Percentiles rank a stretch among this genome's conserved stretches.
Evolutionary conservation across 2,329 filamentous ascomycete genomes (phyloP).

Genomic region (Xylariaceae sp.): DNA sequence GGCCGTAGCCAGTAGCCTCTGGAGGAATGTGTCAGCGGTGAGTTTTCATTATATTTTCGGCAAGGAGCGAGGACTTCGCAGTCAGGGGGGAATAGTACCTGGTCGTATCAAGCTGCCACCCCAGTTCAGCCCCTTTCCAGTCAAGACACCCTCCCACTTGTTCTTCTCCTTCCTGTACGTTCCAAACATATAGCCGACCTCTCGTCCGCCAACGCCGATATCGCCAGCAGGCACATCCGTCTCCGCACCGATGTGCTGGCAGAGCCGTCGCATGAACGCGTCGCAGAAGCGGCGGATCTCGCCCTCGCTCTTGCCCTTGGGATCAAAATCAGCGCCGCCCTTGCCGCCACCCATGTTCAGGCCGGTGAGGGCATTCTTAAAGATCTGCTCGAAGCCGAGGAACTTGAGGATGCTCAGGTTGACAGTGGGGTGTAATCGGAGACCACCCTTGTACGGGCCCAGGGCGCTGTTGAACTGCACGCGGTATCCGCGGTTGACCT

Average conservation of each 20-base stretch:
- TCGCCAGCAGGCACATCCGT: slow-evolving; percentile 96
- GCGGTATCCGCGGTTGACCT: slow-evolving; percentile 92
- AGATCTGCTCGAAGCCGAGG: slow-evolving; percentile 98
- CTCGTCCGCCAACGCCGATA: slow-evolving; percentile 87
- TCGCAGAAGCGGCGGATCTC: slow-evolving; percentile 98
- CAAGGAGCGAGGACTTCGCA: not conserved
- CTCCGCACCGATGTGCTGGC: slow-evolving; percentile 92
- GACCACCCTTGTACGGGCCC: slow-evolving; percentile 96
- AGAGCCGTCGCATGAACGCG: slow-evolving; percentile 92
- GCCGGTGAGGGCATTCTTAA: slow-evolving; percentile 98
- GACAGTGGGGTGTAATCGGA: slow-evolving; percentile 89
- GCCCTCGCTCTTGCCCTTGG: slow-evolving; percentile 95
- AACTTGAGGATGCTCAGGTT: slow-evolving; percentile 86
- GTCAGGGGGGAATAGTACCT: slow-evolving; percentile 29
- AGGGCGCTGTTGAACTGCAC: slow-evolving; percentile 98
- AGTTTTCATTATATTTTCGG: not conserved
- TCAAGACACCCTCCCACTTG: slow-evolving; percentile 93
- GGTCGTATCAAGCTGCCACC: slow-evolving; percentile 91
- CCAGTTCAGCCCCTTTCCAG: slow-evolving; percentile 91
- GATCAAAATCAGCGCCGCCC: slow-evolving; percentile 97
- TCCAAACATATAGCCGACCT: slow-evolving; percentile 94
- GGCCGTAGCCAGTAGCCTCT: slow-evolving; percentile 94
- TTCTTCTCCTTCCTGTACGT: slow-evolving; percentile 85
- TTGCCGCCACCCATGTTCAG: slow-evolving; percentile 96
- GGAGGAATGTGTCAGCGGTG: slow-evolving; percentile 7